These are phyloP conservation scores for Xylaria sp. DNA, from an alignment of 2,329 filamentous ascomycete species.

Conservation along the genomic window DNA sequence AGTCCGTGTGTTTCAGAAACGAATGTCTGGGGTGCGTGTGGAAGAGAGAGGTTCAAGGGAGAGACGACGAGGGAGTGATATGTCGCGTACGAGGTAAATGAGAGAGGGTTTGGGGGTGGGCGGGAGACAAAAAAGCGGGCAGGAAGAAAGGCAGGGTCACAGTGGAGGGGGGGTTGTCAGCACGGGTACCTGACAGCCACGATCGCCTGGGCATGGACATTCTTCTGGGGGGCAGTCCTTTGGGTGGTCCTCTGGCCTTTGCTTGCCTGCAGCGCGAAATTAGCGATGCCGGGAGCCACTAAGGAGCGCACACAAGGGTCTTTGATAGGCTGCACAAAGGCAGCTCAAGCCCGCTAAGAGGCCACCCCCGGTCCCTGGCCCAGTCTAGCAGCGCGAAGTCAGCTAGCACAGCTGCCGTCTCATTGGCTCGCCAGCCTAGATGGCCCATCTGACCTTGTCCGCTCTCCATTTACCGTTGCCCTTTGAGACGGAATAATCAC, in stretches of 20 bases:
- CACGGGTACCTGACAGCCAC: slow-evolving; percentile 36
- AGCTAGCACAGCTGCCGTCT: slow-evolving; percentile 4
- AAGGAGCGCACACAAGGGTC: slow-evolving; percentile 18
- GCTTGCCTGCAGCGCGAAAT: slow-evolving; percentile 25
- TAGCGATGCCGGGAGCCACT: slow-evolving; percentile 8
- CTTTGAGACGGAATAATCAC: slow-evolving; percentile 20
- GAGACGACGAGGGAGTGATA: slow-evolving; percentile 19
- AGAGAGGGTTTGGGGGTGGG: slow-evolving; percentile 18
- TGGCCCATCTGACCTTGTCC: slow-evolving; percentile 15
- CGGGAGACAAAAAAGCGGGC: slow-evolving; percentile 18
- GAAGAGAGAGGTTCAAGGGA: slow-evolving; percentile 4
- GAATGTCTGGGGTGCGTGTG: slow-evolving; percentile 22
- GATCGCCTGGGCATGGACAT: neutral
- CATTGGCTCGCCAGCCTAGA: slow-evolving; percentile 22
- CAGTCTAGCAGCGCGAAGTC: neutral
- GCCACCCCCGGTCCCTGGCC: neutral
- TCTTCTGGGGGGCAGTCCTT: slow-evolving; percentile 13
- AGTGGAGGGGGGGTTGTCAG: slow-evolving; percentile 31
- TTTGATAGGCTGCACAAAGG: slow-evolving; percentile 12
- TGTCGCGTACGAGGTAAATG: slow-evolving; percentile 22
- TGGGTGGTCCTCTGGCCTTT: neutral
- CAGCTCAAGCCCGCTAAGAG: neutral
- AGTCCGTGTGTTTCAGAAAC: slow-evolving; percentile 37
- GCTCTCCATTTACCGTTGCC: slow-evolving; percentile 14
- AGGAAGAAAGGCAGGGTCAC: no score